phyloP scores from a whole-genome alignment of 805 yeast genomes.

The Wickerhamiella azyma region DNA sequence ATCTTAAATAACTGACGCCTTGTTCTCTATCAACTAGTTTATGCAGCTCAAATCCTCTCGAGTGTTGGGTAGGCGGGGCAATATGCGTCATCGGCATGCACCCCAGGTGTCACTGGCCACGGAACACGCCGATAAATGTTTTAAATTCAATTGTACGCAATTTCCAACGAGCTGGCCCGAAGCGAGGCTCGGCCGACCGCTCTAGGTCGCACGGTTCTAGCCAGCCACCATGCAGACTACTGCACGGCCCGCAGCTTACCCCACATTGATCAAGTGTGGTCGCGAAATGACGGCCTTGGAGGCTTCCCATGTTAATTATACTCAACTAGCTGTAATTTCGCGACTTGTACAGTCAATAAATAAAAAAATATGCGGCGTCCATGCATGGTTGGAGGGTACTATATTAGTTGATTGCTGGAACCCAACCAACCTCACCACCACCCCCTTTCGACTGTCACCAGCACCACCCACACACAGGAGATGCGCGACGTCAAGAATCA shows the following conservation, averaged over 20 bases:
- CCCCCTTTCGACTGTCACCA: too few relatives aligned
- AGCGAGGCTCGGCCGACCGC: background rate
- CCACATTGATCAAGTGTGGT: background rate
- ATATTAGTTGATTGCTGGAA: background rate
- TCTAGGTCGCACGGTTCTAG: too few relatives aligned
- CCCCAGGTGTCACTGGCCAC: background rate
- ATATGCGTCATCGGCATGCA: background rate
- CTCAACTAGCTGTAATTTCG: background rate
- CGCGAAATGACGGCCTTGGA: background rate
- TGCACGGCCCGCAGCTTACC: background rate
- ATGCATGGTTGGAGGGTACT: background rate
- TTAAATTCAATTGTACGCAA: too few relatives aligned
- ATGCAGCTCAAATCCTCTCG: background rate
- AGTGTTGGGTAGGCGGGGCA: background rate
- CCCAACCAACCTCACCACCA: background rate
- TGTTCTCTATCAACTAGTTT: background rate
- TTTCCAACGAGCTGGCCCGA: background rate
- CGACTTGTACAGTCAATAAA: background rate
- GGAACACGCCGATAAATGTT: background rate
- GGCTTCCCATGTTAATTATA: background rate
- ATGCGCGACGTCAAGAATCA: constrained; percentile 77
- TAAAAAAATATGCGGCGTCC: background rate
- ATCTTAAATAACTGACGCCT: background rate
- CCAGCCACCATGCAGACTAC: too few relatives aligned
- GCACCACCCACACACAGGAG: background rate